These are phyloP conservation scores for Candida coleopterorum DNA, from an alignment of 805 yeast genomes.

Conservation along the genomic window DNA sequence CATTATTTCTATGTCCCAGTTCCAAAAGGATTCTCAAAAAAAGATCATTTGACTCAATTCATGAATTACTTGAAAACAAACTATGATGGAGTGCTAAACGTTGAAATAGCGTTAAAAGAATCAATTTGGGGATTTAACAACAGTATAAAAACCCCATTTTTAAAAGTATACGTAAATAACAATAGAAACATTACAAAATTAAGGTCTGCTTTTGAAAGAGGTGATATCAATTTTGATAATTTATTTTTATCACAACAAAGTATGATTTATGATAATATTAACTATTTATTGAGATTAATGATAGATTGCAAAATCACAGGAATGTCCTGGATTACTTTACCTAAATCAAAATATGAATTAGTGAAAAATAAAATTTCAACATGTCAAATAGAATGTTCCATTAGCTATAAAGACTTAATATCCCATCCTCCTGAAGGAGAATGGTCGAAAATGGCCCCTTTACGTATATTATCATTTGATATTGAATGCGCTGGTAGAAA, in stretches of 20 bases:
- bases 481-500: conserved; percentile 98
- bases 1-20: conserved; percentile 93
- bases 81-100: conserved; percentile 55
- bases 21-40: conserved; percentile 67
- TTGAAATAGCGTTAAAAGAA: conserved; percentile 69
- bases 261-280: conserved; percentile 85
- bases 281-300: conserved; percentile 81
- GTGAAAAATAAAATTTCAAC: conserved; percentile 54
- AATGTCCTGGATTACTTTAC: conserved; percentile 95
- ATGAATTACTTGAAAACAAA: conserved; percentile 40
- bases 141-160: conserved; percentile 69
- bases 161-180: conserved; percentile 65
- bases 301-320: conserved; percentile 90
- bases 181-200: conserved; percentile 63
- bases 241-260: conserved; percentile 51
- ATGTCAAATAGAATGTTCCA: conserved; percentile 79
- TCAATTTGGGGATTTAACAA: conserved; percentile 93
- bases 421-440: conserved; percentile 90
- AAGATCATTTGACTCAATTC: conserved; percentile 47
- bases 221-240: conserved; percentile 62
- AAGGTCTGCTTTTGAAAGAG: conserved; percentile 79
- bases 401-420: conserved; percentile 63
- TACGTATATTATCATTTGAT: conserved; percentile 90
- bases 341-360: conserved; percentile 60
- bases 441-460: conserved; percentile 89